Percentiles rank a stretch among this genome's conserved stretches.
These are phyloP conservation scores for Ogataea saltuana DNA, from an alignment of 805 yeast species.

Conservation along the genomic window DNA sequence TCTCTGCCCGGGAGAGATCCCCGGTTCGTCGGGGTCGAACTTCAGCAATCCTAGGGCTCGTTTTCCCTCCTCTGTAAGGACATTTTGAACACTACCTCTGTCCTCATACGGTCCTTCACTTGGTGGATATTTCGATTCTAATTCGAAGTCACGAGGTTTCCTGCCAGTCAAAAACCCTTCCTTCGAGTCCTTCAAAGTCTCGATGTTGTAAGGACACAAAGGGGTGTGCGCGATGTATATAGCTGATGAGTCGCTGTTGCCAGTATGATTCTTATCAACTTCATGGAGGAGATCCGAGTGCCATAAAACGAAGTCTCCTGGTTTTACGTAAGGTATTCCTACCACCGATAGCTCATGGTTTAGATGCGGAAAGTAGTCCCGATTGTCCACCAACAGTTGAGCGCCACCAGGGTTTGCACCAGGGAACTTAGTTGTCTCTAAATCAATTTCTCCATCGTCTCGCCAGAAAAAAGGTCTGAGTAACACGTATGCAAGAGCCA, in stretches of 20 bases:
- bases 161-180: constrained; percentile 10
- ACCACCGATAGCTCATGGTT: constrained; percentile 33
- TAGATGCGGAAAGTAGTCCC: constrained; percentile 37
- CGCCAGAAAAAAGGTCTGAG: constrained; percentile 42
- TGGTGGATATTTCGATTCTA: constrained; percentile 3
- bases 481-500: constrained; percentile 42
- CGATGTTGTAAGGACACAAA: constrained; percentile 22
- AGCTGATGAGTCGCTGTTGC: constrained; percentile 40
- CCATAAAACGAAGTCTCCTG: constrained; percentile 48
- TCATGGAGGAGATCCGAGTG: constrained; percentile 45
- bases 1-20: constrained; percentile 31
- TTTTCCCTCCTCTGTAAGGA: constrained; percentile 25
- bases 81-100: constrained; percentile 10
- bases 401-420: constrained; percentile 41
- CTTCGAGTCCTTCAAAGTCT: constrained; percentile 9
- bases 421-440: constrained; percentile 38
- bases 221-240: constrained; percentile 43
- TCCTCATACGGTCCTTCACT: constrained; percentile 13
- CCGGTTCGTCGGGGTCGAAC: constrained; percentile 28
- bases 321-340: constrained; percentile 39
- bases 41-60: constrained; percentile 32
- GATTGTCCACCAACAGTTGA: constrained; percentile 32
- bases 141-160: constrained; percentile 14
- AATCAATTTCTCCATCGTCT: constrained; percentile 31
- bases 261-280: constrained; percentile 41